These are phyloP conservation scores for Ceratopteris richardii DNA, from an alignment of 75 land plant species.

Conservation along the genomic window DNA sequence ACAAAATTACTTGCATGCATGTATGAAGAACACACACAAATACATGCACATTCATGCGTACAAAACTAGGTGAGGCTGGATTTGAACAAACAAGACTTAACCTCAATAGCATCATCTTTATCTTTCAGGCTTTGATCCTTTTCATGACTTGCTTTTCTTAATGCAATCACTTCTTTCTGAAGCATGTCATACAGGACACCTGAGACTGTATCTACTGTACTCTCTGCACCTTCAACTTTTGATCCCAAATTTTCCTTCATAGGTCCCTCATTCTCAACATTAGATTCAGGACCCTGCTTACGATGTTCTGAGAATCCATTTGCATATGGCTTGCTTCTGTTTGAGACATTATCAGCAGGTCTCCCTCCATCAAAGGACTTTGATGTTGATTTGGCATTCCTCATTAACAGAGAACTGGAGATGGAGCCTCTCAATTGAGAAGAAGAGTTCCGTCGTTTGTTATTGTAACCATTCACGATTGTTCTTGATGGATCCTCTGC, in stretches of 20 bases:
- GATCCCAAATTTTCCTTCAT: conserved; percentile 1
- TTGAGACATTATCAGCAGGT: conserved; percentile 12
- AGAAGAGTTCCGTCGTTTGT: conserved; percentile 12
- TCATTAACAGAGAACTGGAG: conserved; percentile 21
- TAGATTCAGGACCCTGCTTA: not conserved
- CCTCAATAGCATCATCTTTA: conserved; percentile 96
- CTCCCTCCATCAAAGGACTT: conserved; percentile 46
- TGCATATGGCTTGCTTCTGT: conserved; percentile 16
- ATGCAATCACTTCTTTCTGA: conserved; percentile 74
- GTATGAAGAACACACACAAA: too few species aligned
- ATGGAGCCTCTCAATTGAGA: conserved; percentile 19
- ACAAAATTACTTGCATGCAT: too few species aligned
- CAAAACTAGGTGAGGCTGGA: too few species aligned
- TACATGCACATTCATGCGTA: too few species aligned
- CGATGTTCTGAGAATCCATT: conserved; percentile 23
- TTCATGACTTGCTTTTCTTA: conserved; percentile 74
- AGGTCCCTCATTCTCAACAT: not conserved
- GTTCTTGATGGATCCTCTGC: conserved; percentile 19
- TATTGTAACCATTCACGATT: conserved; percentile 18
- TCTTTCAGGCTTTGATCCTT: conserved; percentile 80
- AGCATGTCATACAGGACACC: conserved; percentile 74
- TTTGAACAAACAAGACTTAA: conserved; percentile 2
- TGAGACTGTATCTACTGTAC: conserved; percentile 48
- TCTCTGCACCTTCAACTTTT: not conserved
- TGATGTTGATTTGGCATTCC: conserved; percentile 31